Conservation (phyloP, 2,329 filamentous ascomycete species). For the Verticillium zaregamsianum region DNA sequence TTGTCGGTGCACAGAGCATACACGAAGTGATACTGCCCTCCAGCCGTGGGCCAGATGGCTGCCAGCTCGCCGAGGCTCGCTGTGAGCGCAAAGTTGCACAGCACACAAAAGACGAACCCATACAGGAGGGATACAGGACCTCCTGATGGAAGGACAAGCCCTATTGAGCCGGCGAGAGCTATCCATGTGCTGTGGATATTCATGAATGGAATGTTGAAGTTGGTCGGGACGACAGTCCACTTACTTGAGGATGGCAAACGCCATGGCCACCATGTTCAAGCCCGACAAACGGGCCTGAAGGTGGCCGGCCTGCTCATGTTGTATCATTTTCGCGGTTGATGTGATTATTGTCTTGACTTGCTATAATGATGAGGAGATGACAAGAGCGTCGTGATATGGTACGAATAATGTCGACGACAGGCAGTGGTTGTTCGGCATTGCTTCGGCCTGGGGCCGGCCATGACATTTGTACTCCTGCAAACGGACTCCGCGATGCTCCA, state of each 20-base stretch:
- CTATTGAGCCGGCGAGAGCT: constrained; percentile 36
- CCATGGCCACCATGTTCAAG: constrained; percentile 37
- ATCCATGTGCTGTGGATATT: constrained; percentile 27
- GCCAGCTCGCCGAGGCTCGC: constrained; percentile 38
- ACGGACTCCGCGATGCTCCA: neutral
- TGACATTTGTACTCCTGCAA: neutral
- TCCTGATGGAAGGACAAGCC: constrained; percentile 35
- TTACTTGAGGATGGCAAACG: constrained; percentile 39
- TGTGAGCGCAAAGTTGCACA: constrained; percentile 37
- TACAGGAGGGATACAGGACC: constrained; percentile 37
- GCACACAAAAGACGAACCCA: constrained; percentile 40
- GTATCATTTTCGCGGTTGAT: neutral
- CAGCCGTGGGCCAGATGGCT: constrained; percentile 41
- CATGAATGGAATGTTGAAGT: too few species aligned
- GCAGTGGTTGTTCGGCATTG: neutral
- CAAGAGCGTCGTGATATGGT: neutral
- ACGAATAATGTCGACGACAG: neutral
- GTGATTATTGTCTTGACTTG: neutral
- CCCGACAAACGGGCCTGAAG: constrained; percentile 32
- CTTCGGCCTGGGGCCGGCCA: neutral
- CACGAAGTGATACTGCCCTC: constrained; percentile 41
- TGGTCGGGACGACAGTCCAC: neutral
- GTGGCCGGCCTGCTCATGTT: constrained; percentile 17
- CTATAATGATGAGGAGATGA: too few species aligned
- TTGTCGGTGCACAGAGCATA: constrained; percentile 32